Evolutionary conservation across 495 filamentous ascomycete species (phyloP).

Genomic region (Rusavskia elegans): DNA sequence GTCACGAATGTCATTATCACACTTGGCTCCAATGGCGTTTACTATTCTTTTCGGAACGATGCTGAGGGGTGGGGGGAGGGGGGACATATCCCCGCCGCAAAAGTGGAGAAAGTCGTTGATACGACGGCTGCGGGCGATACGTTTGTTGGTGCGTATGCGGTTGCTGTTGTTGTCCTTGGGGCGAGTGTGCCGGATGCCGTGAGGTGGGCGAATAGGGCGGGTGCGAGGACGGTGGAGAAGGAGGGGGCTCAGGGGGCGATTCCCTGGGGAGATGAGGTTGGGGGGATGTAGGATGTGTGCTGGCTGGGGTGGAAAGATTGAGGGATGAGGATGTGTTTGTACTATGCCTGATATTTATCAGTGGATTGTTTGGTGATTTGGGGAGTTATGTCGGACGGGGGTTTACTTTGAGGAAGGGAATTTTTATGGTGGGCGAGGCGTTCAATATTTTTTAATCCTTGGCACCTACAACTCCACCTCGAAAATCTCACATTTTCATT

Average conservation of each 20-base stretch:
- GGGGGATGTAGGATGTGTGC: too few relatives aligned
- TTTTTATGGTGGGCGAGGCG: too few relatives aligned
- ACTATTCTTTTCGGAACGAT: constrained; percentile 30
- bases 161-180: constrained; percentile 34
- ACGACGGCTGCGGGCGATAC: constrained; percentile 93
- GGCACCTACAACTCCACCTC: too few relatives aligned
- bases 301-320: too few relatives aligned
- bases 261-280: constrained; percentile 64
- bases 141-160: constrained; percentile 78
- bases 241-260: constrained; percentile 76
- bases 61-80: constrained; percentile 24
- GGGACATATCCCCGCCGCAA: constrained; percentile 32
- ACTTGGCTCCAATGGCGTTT: constrained; percentile 58
- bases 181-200: constrained; percentile 48
- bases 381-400: too few relatives aligned
- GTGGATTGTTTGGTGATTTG: too few relatives aligned
- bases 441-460: too few relatives aligned
- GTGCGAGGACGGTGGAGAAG: constrained; percentile 60
- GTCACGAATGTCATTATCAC: constrained; percentile 71
- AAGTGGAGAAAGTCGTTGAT: constrained; percentile 55
- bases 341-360: too few relatives aligned
- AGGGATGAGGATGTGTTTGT: too few relatives aligned
- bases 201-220: constrained; percentile 52
- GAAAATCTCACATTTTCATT: too few relatives aligned
- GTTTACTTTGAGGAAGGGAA: too few relatives aligned